These are phyloP conservation scores for Phytophthora cajani DNA, from an alignment of 352 stramenopile species.

Conservation along the genomic window DNA sequence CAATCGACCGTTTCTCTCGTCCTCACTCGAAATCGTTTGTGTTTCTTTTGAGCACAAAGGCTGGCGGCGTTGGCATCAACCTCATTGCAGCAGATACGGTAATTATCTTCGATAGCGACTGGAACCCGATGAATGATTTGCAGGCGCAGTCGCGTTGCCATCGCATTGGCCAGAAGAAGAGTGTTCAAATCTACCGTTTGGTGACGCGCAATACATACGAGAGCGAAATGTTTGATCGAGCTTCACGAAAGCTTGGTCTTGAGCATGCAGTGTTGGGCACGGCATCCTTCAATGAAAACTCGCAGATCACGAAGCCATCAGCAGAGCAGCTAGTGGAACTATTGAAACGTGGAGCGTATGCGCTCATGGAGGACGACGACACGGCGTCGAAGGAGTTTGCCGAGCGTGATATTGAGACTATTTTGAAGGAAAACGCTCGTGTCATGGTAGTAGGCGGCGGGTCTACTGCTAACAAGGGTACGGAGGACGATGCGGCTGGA, in stretches of 20 bases:
- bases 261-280: conserved; percentile 98
- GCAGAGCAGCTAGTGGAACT: conserved; percentile 97
- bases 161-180: conserved; percentile 99
- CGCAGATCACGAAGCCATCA: conserved; percentile 86
- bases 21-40: conserved; percentile 97
- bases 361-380: conserved; percentile 97
- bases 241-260: conserved; percentile 97
- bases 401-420: conserved; percentile 97
- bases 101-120: conserved; percentile 99
- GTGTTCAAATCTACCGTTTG: conserved; percentile 97
- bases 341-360: conserved; percentile 98
- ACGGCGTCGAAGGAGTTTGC: conserved; percentile 94
- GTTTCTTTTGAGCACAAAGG: conserved; percentile 98
- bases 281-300: conserved; percentile 90
- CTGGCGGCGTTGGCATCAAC: conserved; percentile 98
- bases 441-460: conserved; percentile 71
- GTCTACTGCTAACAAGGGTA: conserved; percentile 38
- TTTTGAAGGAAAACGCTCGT: conserved; percentile 88
- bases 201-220: conserved; percentile 99
- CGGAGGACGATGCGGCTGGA: conserved; percentile 28
- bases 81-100: conserved; percentile 98
- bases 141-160: conserved; percentile 94
- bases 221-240: conserved; percentile 99
- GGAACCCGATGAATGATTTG: conserved; percentile 98
- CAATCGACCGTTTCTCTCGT: conserved; percentile 97